Evolutionary conservation across 2,329 filamentous ascomycete genomes (phyloP), one percentile per base, ranked within the genome.

Genomic region (Epichloe sibirici): DNA sequence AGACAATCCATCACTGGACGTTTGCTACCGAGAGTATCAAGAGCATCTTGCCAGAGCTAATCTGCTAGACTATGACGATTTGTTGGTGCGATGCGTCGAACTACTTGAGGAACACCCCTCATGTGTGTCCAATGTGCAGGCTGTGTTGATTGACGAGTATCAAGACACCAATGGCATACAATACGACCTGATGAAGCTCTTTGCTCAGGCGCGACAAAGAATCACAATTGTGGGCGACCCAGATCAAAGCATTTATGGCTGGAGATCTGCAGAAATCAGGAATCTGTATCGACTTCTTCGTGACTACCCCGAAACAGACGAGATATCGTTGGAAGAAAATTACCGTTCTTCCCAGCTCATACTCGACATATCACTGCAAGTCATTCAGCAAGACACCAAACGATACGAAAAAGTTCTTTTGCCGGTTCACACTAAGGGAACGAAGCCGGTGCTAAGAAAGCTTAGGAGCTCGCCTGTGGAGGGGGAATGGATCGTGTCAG

Each of bases 191-290:
- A 96, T 96, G 90, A 85, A 80, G 57, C 76, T 95, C 1, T 84
- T 98, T 61, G 88, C 90, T 2, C 82, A 88, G 55, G 71, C 75
- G 23, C 76, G 78, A 44, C 78, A 81, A 52, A 78, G 82, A n/a
- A 91, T 97, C 59, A 97, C 91, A 1, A 88, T 96, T 55, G 93
- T 98, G 4, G 93, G 91, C 37, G 91, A 98, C 64, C 91, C 93
- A 0, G 93, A 98, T 65, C 91, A 98, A 68, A 96, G 90, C 65
- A 98, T 98, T 53, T 98, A 97, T 65, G 88, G 91, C 21, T 98
- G 94, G 76, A 84, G 91, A 21, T 90, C 89, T 7, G 91, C 93
- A 9, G 91, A 98, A 66, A 88, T 91, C 59, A 85, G 85, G 64
- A 98, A 97, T 61, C 75, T 97, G 47, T 79, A 81, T 57, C 82